Evolutionary conservation across 164 flowering plant genomes (phyloP), one percentile per base, ranked within the genome.

Genomic region (Annona squamosa): DNA sequence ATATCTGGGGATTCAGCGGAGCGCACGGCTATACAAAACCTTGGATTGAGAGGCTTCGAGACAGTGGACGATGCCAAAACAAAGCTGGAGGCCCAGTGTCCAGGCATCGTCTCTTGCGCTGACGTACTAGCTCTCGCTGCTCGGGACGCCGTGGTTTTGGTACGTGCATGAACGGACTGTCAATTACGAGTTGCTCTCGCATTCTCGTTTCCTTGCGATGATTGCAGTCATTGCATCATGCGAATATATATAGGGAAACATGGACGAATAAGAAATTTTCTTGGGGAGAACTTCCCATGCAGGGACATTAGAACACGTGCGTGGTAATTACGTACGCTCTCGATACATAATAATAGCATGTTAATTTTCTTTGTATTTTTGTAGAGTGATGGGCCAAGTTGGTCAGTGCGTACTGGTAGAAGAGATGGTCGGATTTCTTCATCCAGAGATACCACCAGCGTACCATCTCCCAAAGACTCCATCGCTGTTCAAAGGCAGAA

Each of bases 111-210:
- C 68, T 91, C 97, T 0, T 89, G 97, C 73, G 88, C 97, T 41
- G 97, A 91, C 47, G 87, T 91, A 61, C 74, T 91, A 19, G 90
- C 93, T 0, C 56, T 91, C 46, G 92, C 97, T 13, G 90, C 93
- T 76, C 86, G 92, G 6, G 97, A 91, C 76, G 81, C 92, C 57
- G 92, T 91, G 3, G 87, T 77, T 73, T 80, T 91, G 85, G 97
- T 89, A 80, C 59, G 4, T 46, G 37, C 47, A 65, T 13, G 4
- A 42, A 7, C 26, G 59, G 37, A 26, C 37, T 26, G 37, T 26
- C 37, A 26, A 26, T 26, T 26, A 26, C 37, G 2, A 12, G 13
- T 5, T 46, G 18, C 37, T 65, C 37, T 26, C 37, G 37, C 37
- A 26, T 26, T 26, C 37, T 26, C 37, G 37, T 26, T 26, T 26